phyloP scores from a whole-genome alignment of 2,329 filamentous ascomycete genomes.

The Leptographium galeiforme region DNA sequence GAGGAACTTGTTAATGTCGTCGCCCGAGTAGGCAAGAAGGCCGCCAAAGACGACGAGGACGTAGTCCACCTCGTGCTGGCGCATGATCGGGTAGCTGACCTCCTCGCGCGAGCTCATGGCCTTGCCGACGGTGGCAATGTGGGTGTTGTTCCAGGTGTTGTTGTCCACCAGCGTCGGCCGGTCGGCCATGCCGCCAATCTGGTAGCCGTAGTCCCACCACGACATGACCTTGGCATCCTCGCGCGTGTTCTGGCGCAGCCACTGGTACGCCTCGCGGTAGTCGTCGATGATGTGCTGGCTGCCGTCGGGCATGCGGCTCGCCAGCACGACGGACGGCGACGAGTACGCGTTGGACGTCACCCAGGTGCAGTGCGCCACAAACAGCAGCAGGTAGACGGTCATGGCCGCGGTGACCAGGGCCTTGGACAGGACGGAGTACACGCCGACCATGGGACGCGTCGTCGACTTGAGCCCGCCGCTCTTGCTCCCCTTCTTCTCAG shows the following conservation, averaged over 20 bases:
- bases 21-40: constrained; percentile 89
- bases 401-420: constrained; percentile 58
- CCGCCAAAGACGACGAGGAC: constrained; percentile 96
- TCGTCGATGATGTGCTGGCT: constrained; percentile 98
- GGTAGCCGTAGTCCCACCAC: constrained; percentile 99
- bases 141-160: constrained; percentile 99
- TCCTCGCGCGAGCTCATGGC: constrained; percentile 97
- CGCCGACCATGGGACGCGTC: constrained; percentile 62
- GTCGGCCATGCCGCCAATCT: constrained; percentile 99
- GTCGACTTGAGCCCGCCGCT: constrained; percentile 52
- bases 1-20: constrained; percentile 99
- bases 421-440: constrained; percentile 74
- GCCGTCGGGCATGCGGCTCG: constrained; percentile 82
- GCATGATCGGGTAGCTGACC: constrained; percentile 96
- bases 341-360: constrained; percentile 98
- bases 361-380: constrained; percentile 97
- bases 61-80: constrained; percentile 96
- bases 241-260: constrained; percentile 93
- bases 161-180: constrained; percentile 95
- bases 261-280: constrained; percentile 98
- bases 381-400: constrained; percentile 73
- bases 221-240: constrained; percentile 98
- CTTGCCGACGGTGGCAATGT: constrained; percentile 97
- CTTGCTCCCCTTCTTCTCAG: constrained; percentile 39
- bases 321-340: constrained; percentile 90